Conservation (phyloP, 495 filamentous ascomycete species). For the Penicillium soppii region DNA sequence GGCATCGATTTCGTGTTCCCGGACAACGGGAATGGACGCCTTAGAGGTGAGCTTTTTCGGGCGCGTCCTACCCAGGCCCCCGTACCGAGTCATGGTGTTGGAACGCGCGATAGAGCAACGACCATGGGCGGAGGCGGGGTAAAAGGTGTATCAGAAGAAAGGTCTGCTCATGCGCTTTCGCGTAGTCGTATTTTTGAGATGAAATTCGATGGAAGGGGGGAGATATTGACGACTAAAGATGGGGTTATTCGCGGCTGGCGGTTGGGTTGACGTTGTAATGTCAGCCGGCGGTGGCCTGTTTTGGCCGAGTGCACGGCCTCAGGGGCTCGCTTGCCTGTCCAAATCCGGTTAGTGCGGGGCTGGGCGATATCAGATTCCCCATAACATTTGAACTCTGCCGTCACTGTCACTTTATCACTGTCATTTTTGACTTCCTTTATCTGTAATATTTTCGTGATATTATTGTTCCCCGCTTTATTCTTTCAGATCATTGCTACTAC, state of each 20-base stretch:
- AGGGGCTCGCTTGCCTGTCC: conserved; percentile 49
- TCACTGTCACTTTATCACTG: neutral
- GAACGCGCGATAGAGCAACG: conserved; percentile 46
- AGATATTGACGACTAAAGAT: conserved; percentile 60
- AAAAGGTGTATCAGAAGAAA: conserved; percentile 47
- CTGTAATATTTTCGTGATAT: neutral
- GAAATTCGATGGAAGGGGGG: conserved; percentile 45
- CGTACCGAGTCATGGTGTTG: conserved; percentile 69
- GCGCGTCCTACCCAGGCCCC: conserved; percentile 58
- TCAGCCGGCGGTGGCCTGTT: conserved; percentile 44
- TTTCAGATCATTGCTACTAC: neutral
- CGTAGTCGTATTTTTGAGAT: conserved; percentile 57
- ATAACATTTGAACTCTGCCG: neutral
- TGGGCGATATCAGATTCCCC: conserved; percentile 47
- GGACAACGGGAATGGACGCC: conserved; percentile 78
- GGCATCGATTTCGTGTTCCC: conserved; percentile 84
- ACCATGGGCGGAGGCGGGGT: conserved; percentile 41
- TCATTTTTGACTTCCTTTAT: neutral
- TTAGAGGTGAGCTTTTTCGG: conserved; percentile 91
- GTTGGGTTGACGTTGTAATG: conserved; percentile 68
- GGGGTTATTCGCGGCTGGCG: conserved; percentile 35
- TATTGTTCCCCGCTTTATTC: neutral
- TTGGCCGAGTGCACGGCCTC: conserved; percentile 48
- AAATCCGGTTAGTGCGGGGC: conserved; percentile 48
- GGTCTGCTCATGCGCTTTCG: conserved; percentile 53